These are phyloP conservation scores for Camelina laxa DNA, from an alignment of 345 rosid genomes.

Conservation along the genomic window DNA sequence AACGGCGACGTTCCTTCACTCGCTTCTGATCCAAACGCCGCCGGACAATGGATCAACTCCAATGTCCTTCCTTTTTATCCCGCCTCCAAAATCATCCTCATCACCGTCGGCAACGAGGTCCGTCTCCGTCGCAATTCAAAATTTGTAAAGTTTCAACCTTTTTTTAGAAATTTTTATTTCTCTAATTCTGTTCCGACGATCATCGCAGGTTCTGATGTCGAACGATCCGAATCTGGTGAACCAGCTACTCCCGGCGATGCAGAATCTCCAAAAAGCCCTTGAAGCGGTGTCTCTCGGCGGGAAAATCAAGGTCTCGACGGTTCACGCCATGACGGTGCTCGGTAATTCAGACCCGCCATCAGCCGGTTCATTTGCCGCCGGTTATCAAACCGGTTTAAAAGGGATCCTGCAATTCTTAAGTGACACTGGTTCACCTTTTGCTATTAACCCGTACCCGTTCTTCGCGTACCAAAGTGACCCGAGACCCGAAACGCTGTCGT, in stretches of 20 bases:
- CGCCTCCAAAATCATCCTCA: constrained; percentile 77
- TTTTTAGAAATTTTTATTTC: background rate
- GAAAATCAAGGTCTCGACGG: constrained; percentile 85
- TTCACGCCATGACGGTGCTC: constrained; percentile 85
- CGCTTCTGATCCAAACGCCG: constrained; percentile 80
- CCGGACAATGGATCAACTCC: constrained; percentile 72
- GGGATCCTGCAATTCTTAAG: constrained; percentile 69
- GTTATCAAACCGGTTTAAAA: constrained; percentile 60
- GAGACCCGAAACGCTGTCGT: constrained; percentile 83
- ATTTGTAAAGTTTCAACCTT: background rate
- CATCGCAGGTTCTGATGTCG: constrained; percentile 62
- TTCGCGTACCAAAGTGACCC: constrained; percentile 91
- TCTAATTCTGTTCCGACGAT: background rate
- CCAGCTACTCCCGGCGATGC: constrained; percentile 90
- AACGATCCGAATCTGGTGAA: constrained; percentile 69
- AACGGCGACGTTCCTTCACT: constrained; percentile 81
- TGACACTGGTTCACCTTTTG: constrained; percentile 75
- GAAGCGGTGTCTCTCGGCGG: constrained; percentile 71
- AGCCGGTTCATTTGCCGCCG: constrained; percentile 61
- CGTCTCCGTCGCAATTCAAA: constrained; percentile 29
- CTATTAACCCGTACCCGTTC: constrained; percentile 90
- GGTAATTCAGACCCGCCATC: constrained; percentile 87
- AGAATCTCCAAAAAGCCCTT: constrained; percentile 76
- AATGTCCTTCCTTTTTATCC: constrained; percentile 83
- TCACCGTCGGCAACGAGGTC: constrained; percentile 95